phyloP scores from a whole-genome alignment of 202 grass and related monocot genomes.

The Hordeum pubiflorum region DNA sequence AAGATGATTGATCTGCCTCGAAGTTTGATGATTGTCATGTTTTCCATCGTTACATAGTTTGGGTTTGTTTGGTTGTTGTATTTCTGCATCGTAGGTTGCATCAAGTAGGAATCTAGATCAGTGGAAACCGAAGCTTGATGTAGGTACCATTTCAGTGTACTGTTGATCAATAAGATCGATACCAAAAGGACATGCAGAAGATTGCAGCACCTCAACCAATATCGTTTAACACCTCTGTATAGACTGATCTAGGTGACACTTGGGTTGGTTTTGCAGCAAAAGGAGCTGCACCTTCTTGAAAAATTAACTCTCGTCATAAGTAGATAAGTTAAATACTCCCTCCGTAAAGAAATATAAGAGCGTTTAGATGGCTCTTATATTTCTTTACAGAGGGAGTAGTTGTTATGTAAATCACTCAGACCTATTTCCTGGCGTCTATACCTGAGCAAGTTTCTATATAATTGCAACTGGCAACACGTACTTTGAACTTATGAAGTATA shows the following conservation, averaged over 20 bases:
- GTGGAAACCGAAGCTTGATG: not conserved
- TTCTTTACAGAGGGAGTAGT: too few relatives aligned
- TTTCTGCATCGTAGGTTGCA: not conserved
- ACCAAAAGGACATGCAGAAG: not conserved
- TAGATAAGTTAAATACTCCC: not conserved
- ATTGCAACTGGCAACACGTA: not conserved
- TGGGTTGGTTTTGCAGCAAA: not conserved
- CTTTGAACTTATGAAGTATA: not conserved
- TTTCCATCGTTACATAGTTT: not conserved
- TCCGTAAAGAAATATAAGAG: too few relatives aligned
- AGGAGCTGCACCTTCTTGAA: not conserved
- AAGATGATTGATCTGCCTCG: conserved; percentile 45
- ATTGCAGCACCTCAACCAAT: not conserved
- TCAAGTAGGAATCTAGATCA: conserved; percentile 13
- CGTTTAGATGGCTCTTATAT: too few relatives aligned
- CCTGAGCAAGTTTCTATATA: not conserved
- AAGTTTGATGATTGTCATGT: not conserved
- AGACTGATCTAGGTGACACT: not conserved
- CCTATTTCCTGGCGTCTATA: not conserved
- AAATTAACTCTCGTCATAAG: not conserved
- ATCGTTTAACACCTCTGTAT: not conserved
- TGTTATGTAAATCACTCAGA: not conserved
- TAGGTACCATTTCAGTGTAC: conserved; percentile 13
- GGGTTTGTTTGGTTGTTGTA: not conserved
- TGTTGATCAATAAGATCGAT: not conserved